These are phyloP conservation scores for Picea glauca DNA, from an alignment of 75 land plant genomes.

Conservation along the genomic window DNA sequence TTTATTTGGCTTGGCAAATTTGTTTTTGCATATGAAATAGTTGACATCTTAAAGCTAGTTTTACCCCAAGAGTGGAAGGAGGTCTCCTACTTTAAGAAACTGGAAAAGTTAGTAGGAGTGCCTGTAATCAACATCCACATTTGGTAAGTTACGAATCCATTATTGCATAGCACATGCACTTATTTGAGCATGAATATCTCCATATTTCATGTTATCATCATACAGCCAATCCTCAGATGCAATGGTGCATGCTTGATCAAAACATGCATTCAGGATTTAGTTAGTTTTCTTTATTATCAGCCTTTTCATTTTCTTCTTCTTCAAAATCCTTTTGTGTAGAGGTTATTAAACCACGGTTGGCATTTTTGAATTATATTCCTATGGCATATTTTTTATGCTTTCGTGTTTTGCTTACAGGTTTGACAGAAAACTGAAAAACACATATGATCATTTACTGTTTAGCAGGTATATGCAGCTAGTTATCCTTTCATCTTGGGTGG, in stretches of 20 bases:
- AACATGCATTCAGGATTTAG: not conserved
- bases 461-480: slow-evolving; percentile 59
- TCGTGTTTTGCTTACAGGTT: slow-evolving; percentile 56
- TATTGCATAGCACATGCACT: not conserved
- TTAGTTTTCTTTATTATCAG: not conserved
- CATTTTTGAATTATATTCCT: too few relatives aligned
- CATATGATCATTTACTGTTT: slow-evolving; percentile 97
- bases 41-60: slow-evolving; percentile 93
- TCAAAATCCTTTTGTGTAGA: not conserved
- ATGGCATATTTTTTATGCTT: not conserved
- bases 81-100: slow-evolving; percentile 74
- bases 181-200: not conserved
- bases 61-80: slow-evolving; percentile 87
- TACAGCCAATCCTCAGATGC: not conserved
- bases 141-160: slow-evolving; percentile 53
- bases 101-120: slow-evolving; percentile 95
- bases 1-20: not conserved
- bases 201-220: not conserved
- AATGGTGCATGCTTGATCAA: not conserved
- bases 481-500: not conserved
- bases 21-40: slow-evolving; percentile 26
- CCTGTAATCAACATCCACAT: slow-evolving; percentile 99
- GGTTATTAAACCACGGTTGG: too few relatives aligned
- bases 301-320: not conserved
- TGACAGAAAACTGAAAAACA: slow-evolving; percentile 93